Base-by-base conservation (phyloP, 768 basidiomycete genomes). In the Botryobasidium botryosum region DNA sequence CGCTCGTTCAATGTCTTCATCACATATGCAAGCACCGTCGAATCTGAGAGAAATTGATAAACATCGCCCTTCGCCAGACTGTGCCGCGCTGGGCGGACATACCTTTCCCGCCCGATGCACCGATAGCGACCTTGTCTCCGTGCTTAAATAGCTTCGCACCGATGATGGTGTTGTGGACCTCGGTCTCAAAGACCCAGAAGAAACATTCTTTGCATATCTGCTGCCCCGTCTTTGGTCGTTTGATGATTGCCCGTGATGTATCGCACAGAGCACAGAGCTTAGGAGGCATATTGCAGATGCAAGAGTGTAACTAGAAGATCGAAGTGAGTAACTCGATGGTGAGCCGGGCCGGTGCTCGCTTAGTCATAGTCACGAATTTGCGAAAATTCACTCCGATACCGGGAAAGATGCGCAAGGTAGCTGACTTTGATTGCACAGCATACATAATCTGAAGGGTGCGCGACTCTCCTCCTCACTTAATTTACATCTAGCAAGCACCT, bases 81-180 rank as follows among this genome's bases (percentile, higher is more conserved):
- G 8, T n/a, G 24, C 29, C 24, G 40, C 26, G 13, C 12, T 8
- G 28, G 1, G 18, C 21, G 4, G 6, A 53, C 67, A 43, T 36
- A 86, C 92, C 92, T 72, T 99, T 99, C 36, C 94, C 94, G 37
- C 94, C 94, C 43, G 88, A 94, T 43, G 94, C 94, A 26, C 94
- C 94, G 48, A 99, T 97, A 21, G 94, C 94, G 31, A 99, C 88
- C 51, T 75, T 69, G 63, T 99, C 88, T 27, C 91, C 87, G 8
- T 75, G 68, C 56, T 75, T 77, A 68, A 99, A 99, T 3, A 99
- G 67, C 45, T 67, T 66, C 8, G 85, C 73, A 55, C 84, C 71
- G 5, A 68, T 76, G 57, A 97, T 96, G 1, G 94, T 96, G 58
- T 91, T 81, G 65, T 99, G 94, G 24, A 99, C 79, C 59, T 99